These are phyloP conservation scores for Calonectria pseudoturangicola DNA, from an alignment of 2,329 filamentous ascomycete species.

Conservation along the genomic window DNA sequence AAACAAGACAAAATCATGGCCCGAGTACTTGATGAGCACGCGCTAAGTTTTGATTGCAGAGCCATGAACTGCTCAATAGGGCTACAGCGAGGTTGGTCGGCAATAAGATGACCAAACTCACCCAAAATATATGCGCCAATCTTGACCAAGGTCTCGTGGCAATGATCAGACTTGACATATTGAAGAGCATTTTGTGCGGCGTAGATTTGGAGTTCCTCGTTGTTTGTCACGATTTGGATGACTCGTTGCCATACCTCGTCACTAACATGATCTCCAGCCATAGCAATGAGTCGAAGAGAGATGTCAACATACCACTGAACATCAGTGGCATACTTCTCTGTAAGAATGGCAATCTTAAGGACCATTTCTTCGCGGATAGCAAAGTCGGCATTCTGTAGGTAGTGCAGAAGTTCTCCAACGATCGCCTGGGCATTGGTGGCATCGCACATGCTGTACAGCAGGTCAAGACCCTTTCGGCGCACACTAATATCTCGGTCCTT, in stretches of 20 bases:
- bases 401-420: slow-evolving; percentile 93
- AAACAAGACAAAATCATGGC: slow-evolving; percentile 97
- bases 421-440: slow-evolving; percentile 94
- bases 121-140: slow-evolving; percentile 97
- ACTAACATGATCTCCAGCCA: slow-evolving; percentile 98
- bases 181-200: slow-evolving; percentile 94
- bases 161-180: slow-evolving; percentile 93
- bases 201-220: slow-evolving; percentile 97
- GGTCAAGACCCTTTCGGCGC: slow-evolving; percentile 93
- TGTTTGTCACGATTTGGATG: slow-evolving; percentile 99
- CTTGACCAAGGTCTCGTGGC: slow-evolving; percentile 97
- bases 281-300: slow-evolving; percentile 92
- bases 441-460: slow-evolving; percentile 99
- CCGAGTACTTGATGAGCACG: slow-evolving; percentile 90
- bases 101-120: slow-evolving; percentile 97
- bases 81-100: slow-evolving; percentile 92
- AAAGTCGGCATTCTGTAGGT: slow-evolving; percentile 97
- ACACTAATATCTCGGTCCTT: slow-evolving; percentile 98
- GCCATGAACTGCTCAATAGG: slow-evolving; percentile 98
- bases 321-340: slow-evolving; percentile 98
- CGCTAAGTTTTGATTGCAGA: slow-evolving; percentile 90
- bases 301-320: slow-evolving; percentile 99
- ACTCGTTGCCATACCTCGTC: slow-evolving; percentile 99
- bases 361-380: slow-evolving; percentile 99
- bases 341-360: slow-evolving; percentile 97